Evolutionary conservation across 2,329 filamentous ascomycete species (phyloP), one percentile per base, ranked within the genome.

Genomic region (Botrytis paeoniae): DNA sequence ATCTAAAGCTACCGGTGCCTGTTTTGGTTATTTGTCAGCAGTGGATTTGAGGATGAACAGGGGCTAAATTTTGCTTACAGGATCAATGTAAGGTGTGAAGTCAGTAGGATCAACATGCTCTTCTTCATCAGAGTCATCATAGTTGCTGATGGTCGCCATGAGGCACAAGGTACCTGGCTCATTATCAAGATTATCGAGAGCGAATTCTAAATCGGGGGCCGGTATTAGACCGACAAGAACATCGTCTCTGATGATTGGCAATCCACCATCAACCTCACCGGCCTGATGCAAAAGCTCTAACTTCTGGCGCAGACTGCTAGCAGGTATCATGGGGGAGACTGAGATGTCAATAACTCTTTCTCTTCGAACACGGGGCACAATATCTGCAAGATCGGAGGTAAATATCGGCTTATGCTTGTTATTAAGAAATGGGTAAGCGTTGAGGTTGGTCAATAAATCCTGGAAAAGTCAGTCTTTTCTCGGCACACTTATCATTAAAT

Each of bases 371-470:
- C 91, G 90, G 2, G 93, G 90, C 0, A 95, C 91, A 72, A 99
- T 96, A 75, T 97, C 95, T 22, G 91, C 92, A 0, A 99, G 87
- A 71, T 97, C 92, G 0, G 92, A 91, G 0, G 95, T 97, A 81
- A 98, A 97, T 29, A 97, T 86, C 1, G 95, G 95, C 77, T 97
- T 94, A 75, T 95, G 89, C 82, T 98, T 98, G 83, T 97, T 97
- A 83, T 97, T 94, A n/a, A 99, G 88, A 84, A 97, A 98, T 0
- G 96, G 96, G 77, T 98, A 99, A 4, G 93, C 92, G 82, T 99
- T 98, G 92, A 99, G 95, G 80, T 96, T 94, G 0, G 95, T 98
- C 29, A 98, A 86, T 18, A 98, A 88, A 80, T 98, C 96, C 89
- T 93, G 78, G 10, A 45, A 5, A 51, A 12, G 70, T 82, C 70